phyloP scores from a whole-genome alignment of 352 stramenopile species.

The Phytophthora fragariaefolia region DNA sequence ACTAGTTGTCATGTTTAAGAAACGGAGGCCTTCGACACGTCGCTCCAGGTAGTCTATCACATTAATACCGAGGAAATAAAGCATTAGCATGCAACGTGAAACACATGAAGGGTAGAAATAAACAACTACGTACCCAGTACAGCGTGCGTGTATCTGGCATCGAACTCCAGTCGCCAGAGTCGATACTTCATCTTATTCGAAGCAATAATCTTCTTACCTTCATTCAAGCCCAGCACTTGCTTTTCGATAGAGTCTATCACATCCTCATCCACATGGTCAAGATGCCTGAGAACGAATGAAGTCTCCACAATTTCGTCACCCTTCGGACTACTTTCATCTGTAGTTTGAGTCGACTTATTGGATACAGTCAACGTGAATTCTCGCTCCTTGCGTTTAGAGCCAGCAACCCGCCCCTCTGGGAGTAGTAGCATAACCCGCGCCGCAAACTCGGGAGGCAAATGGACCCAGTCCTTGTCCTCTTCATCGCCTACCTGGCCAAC shows the following conservation, averaged over 20 bases:
- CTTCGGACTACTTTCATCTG: slow-evolving; percentile 6
- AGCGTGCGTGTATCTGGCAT: slow-evolving; percentile 63
- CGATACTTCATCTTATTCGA: slow-evolving; percentile 35
- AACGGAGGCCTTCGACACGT: slow-evolving; percentile 48
- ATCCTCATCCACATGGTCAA: slow-evolving; percentile 58
- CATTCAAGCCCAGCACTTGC: slow-evolving; percentile 21
- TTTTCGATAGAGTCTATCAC: slow-evolving; percentile 37
- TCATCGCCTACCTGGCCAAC: slow-evolving; percentile 29
- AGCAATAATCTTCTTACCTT: slow-evolving; percentile 14
- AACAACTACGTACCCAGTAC: slow-evolving; percentile 53
- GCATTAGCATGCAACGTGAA: slow-evolving; percentile 6
- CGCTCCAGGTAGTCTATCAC: slow-evolving; percentile 54
- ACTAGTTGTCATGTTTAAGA: slow-evolving; percentile 48
- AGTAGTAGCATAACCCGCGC: slow-evolving; percentile 76
- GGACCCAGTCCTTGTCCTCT: slow-evolving; percentile 72
- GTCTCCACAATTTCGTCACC: slow-evolving; percentile 45
- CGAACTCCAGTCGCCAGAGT: slow-evolving; percentile 83
- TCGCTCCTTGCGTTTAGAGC: slow-evolving; percentile 62
- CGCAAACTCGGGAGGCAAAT: slow-evolving; percentile 72
- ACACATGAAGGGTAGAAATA: neutral
- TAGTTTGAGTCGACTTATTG: slow-evolving; percentile 3
- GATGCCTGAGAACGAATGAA: slow-evolving; percentile 68
- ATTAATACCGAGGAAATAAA: slow-evolving; percentile 1
- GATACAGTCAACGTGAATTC: slow-evolving; percentile 69
- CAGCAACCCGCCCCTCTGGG: slow-evolving; percentile 57